Percentiles rank a stretch among this genome's conserved stretches.
phyloP scores from a whole-genome alignment of 2,329 filamentous ascomycete species.

The Boeremia lycopersici region DNA sequence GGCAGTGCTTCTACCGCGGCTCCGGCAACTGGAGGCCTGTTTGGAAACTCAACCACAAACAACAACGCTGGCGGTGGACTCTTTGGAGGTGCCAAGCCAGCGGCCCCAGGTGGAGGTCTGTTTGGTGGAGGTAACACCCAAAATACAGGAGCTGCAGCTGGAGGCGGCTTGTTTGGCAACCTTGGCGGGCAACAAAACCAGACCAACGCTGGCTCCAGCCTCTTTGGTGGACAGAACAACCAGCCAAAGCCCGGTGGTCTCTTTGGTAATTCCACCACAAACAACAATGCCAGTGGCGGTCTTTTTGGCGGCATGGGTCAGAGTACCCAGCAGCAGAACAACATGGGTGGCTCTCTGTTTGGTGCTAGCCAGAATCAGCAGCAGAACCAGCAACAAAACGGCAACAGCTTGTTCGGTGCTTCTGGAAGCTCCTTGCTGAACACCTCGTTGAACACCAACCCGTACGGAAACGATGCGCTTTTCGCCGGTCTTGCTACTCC shows the following conservation, averaged over 20 bases:
- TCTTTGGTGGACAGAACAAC: slow-evolving; percentile 52
- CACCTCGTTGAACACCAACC: slow-evolving; percentile 70
- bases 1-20: slow-evolving; percentile 39
- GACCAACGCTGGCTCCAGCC: slow-evolving; percentile 35
- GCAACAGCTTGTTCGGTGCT: slow-evolving; percentile 60
- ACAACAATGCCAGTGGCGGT: slow-evolving; percentile 49
- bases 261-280: slow-evolving; percentile 46
- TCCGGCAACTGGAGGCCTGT: slow-evolving; percentile 56
- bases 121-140: slow-evolving; percentile 48
- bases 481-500: slow-evolving; percentile 75
- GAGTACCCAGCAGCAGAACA: slow-evolving; percentile 49
- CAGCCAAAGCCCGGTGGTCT: slow-evolving; percentile 53
- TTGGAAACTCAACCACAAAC: slow-evolving; percentile 49
- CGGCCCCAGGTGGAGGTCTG: slow-evolving; percentile 45
- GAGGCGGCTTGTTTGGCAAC: slow-evolving; percentile 44
- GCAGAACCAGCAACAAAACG: slow-evolving; percentile 46
- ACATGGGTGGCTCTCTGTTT: slow-evolving; percentile 49
- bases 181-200: slow-evolving; percentile 37
- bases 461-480: slow-evolving; percentile 86
- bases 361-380: slow-evolving; percentile 50
- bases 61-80: slow-evolving; percentile 42
- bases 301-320: slow-evolving; percentile 55
- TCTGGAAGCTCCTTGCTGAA: slow-evolving; percentile 57
- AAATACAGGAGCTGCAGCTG: slow-evolving; percentile 22
- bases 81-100: slow-evolving; percentile 50